Evolutionary conservation across 1,139 yeast genomes (phyloP).

Genomic region (Protomyces gravidus): DNA sequence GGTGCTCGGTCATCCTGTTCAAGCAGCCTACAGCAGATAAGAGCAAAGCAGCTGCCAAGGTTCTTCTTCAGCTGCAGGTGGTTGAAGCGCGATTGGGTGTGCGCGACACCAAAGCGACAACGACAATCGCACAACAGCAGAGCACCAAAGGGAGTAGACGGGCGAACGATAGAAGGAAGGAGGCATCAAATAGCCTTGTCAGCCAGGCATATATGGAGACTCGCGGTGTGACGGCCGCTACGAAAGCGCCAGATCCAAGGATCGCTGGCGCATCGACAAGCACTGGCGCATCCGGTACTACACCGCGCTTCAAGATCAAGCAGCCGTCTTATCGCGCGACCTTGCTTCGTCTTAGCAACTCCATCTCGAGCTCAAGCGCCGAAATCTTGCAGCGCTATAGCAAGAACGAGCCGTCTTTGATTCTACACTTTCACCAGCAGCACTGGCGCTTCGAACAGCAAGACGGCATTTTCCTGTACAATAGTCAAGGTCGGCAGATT

Average conservation of each 20-base stretch:
- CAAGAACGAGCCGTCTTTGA: constrained; percentile 28
- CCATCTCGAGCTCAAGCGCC: constrained; percentile 11
- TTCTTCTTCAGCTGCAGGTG: no score
- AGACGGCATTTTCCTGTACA: constrained; percentile 31
- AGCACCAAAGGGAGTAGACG: no score
- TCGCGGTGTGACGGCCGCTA: background rate
- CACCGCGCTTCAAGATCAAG: constrained; percentile 5
- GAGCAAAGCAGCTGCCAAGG: no score
- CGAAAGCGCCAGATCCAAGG: background rate
- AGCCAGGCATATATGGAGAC: constrained; percentile 1
- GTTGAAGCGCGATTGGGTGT: no score
- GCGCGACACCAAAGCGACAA: no score
- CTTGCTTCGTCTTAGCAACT: constrained; percentile 10
- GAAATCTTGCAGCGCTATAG: constrained; percentile 29
- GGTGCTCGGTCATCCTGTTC: no score
- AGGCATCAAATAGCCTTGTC: no score
- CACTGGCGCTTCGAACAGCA: constrained; percentile 33
- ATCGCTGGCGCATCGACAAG: background rate
- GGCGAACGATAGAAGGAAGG: no score
- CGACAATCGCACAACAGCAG: no score
- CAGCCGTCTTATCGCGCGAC: constrained; percentile 27
- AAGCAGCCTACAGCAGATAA: no score
- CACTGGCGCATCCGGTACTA: background rate
- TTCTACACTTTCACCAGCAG: constrained; percentile 29
- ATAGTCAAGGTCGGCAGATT: constrained; percentile 30